Conservation (phyloP, 2,329 filamentous ascomycete species). For the Exophiala oligosperma region DNA sequence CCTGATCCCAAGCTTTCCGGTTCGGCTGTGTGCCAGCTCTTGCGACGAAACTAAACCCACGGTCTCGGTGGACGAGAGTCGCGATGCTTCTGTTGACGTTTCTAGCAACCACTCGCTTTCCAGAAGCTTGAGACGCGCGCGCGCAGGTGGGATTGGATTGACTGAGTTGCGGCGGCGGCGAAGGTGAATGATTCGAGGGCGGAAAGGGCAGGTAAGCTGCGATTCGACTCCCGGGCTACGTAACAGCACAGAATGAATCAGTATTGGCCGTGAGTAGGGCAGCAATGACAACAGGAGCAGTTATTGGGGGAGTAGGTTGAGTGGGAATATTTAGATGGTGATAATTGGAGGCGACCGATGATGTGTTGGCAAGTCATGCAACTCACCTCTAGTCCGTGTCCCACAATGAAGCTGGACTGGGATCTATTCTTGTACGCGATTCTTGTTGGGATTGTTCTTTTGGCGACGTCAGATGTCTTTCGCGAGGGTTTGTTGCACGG, state of each 20-base stretch:
- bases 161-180: slow-evolving; percentile 19
- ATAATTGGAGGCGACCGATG: slow-evolving; percentile 28
- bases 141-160: slow-evolving; percentile 19
- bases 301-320: slow-evolving; percentile 27
- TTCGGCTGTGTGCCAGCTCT: slow-evolving; percentile 13
- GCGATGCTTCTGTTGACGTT: slow-evolving; percentile 8
- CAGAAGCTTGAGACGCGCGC: slow-evolving; percentile 22
- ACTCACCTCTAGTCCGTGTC: slow-evolving; percentile 28
- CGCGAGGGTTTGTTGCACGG: slow-evolving; percentile 5
- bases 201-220: slow-evolving; percentile 19
- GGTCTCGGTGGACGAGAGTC: neutral
- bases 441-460: slow-evolving; percentile 5
- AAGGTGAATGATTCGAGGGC: slow-evolving; percentile 25
- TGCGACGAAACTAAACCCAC: neutral
- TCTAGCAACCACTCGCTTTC: slow-evolving; percentile 13
- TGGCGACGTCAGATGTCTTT: slow-evolving; percentile 7
- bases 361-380: slow-evolving; percentile 30
- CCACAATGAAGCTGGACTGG: slow-evolving; percentile 20
- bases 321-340: slow-evolving; percentile 23
- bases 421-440: slow-evolving; percentile 27
- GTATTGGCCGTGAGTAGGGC: slow-evolving; percentile 23
- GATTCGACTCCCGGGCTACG: slow-evolving; percentile 27
- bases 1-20: slow-evolving; percentile 12
- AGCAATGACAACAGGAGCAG: slow-evolving; percentile 13
- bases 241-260: slow-evolving; percentile 22